phyloP scores from a whole-genome alignment of 164 flowering plant genomes.

The Nymphaea thermarum region DNA sequence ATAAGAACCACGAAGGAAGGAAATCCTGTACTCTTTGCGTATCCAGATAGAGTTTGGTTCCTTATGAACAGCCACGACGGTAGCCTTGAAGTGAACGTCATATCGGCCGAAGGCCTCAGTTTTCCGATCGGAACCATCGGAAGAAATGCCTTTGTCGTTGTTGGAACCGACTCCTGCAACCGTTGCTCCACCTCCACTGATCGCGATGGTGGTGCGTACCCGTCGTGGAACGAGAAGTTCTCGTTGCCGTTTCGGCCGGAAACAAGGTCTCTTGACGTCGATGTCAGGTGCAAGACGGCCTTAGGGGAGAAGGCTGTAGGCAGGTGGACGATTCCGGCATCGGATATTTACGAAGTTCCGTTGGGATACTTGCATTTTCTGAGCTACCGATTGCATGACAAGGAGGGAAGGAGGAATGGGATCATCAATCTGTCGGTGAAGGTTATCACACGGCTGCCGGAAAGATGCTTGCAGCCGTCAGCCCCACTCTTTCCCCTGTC shows the following conservation, averaged over 20 bases:
- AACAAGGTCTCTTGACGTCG: background rate
- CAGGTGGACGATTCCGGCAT: background rate
- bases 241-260: background rate
- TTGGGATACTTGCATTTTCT: background rate
- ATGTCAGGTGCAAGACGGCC: constrained; percentile 2
- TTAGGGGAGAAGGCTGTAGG: background rate
- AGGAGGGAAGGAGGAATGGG: constrained; percentile 2
- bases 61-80: background rate
- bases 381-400: constrained; percentile 6
- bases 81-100: constrained; percentile 26
- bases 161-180: constrained; percentile 12
- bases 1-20: too few species aligned
- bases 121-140: constrained; percentile 13
- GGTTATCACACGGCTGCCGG: background rate
- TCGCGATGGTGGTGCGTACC: constrained; percentile 29
- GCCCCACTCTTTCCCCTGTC: too few species aligned
- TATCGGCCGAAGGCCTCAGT: constrained; percentile 30
- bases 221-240: constrained; percentile 40
- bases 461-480: too few species aligned
- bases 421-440: constrained; percentile 4
- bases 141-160: constrained; percentile 24
- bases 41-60: too few species aligned
- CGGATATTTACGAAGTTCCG: constrained; percentile 4
- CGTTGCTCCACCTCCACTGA: constrained; percentile 10
- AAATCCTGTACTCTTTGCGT: too few species aligned